A percentile compares a stretch with the other conserved stretches of the same genome.
phyloP scores from a whole-genome alignment of 2,329 filamentous ascomycete genomes.

The Penicillium sp. region DNA sequence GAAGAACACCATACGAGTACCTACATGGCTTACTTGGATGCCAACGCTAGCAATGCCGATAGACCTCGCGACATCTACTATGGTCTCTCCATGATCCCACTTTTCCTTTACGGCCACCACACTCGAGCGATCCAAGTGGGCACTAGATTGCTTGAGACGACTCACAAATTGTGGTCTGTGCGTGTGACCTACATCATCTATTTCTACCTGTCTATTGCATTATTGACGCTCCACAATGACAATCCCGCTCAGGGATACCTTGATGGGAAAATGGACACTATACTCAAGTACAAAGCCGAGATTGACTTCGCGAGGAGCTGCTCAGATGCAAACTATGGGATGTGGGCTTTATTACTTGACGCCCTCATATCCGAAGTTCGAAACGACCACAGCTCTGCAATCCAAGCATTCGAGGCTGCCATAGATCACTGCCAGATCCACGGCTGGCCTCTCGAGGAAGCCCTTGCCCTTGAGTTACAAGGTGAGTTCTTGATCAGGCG shows the following conservation, averaged over 20 bases:
- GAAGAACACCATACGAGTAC: constrained; percentile 50
- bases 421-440: constrained; percentile 61
- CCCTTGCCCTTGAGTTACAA: constrained; percentile 60
- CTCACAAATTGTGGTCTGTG: constrained; percentile 47
- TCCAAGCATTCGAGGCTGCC: constrained; percentile 53
- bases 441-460: constrained; percentile 59
- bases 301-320: constrained; percentile 53
- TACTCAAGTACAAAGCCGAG: constrained; percentile 50
- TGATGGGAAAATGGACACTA: constrained; percentile 48
- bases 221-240: constrained; percentile 45
- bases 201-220: constrained; percentile 47
- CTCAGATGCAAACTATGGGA: constrained; percentile 60
- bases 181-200: constrained; percentile 43
- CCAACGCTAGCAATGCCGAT: constrained; percentile 49
- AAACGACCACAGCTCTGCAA: constrained; percentile 44
- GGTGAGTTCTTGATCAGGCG: constrained; percentile 56
- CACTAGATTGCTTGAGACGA: constrained; percentile 39
- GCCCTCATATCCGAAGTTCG: constrained; percentile 55
- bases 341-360: constrained; percentile 56
- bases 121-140: constrained; percentile 45
- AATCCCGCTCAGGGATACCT: constrained; percentile 45
- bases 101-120: constrained; percentile 49
- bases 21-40: constrained; percentile 50
- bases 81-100: constrained; percentile 47
- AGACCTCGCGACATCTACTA: constrained; percentile 57